These are phyloP conservation scores for Gossypium longicalyx DNA, from an alignment of 345 rosid species.

Conservation along the genomic window DNA sequence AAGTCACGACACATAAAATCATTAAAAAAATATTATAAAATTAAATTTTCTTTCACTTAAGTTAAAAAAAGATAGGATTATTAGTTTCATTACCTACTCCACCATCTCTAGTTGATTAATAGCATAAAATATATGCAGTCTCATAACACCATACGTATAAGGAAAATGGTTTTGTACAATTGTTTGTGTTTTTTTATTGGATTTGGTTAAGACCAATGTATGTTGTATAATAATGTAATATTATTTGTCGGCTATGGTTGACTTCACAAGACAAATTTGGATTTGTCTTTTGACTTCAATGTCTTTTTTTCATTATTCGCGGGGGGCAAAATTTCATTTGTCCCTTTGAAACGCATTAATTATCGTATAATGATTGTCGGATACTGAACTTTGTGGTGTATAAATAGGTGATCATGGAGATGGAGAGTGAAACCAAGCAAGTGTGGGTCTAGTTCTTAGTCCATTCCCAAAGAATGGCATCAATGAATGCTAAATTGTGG, in stretches of 20 bases:
- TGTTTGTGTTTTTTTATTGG: too few species aligned
- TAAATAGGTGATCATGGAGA: slow-evolving; percentile 26
- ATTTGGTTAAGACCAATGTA: neutral
- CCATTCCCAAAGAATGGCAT: neutral
- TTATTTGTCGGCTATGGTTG: slow-evolving; percentile 17
- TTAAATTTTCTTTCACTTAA: too few species aligned
- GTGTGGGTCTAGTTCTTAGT: too few species aligned
- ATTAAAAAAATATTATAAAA: too few species aligned
- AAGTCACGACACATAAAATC: too few species aligned
- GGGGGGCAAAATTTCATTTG: neutral
- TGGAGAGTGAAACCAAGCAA: neutral
- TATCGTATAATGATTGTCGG: slow-evolving; percentile 6
- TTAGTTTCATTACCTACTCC: too few species aligned
- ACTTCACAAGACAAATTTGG: neutral
- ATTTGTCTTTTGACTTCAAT: slow-evolving; percentile 25
- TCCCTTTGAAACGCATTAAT: neutral
- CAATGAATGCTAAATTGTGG: slow-evolving; percentile 8
- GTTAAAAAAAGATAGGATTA: too few species aligned
- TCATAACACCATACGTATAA: too few species aligned
- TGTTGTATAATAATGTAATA: neutral
- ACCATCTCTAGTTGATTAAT: too few species aligned
- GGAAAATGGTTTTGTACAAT: too few species aligned
- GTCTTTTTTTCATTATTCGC: neutral
- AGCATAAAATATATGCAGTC: too few species aligned
- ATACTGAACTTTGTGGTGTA: slow-evolving; percentile 17